Base-by-base conservation (phyloP, 139 green algal genomes). In the Asterochloris erici region DNA sequence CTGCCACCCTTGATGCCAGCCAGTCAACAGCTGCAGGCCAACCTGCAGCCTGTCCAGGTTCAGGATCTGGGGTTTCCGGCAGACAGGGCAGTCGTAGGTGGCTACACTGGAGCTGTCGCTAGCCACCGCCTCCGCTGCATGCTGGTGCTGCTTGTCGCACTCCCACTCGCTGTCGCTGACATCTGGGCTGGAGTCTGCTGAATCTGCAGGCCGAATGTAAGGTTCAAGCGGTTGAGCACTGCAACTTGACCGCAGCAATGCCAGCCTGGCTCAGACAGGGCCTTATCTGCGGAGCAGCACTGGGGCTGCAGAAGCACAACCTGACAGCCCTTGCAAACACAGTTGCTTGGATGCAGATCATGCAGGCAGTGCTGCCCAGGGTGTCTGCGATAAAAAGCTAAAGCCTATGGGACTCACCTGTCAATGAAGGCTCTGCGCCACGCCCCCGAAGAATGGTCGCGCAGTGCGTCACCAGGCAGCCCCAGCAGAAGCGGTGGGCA, bases 401-500 rank as follows among this genome's bases (percentile, higher is more conserved):
- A 6, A 54, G 4, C 38, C 38, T 71, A 71, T 21, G 66, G 66
- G 66, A 71, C 66, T 13, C 19, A 71, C 66, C 66, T 71, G 66
- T 26, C 66, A 26, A 1, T 71, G 19, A 6, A 54, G 38, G 38
- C 38, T 54, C 38, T 54, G 38, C 38, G 38, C 38, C 38, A 54
- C 38, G 38, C 38, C 38, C 38, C 38, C 74, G 64, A 17, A 68
- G 16, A 12, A 73, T 23, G 62, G 78, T 84, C 28, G 85, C 79
- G 71, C 83, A 86, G 77, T 91, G 79, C 1, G 85, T 74, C 0
- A 96, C 87, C 60, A 96, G 75, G 88, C 94, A 98, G 64, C 90
- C 90, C 93, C 93, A 96, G 90, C 94, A 98, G 88, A 96, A 97
- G 61, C 91, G 85, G 80, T 98, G 94, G 0, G 90, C 90, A 84